Base-by-base conservation (phyloP, 495 filamentous ascomycete species). In the Echria macrotheca region DNA sequence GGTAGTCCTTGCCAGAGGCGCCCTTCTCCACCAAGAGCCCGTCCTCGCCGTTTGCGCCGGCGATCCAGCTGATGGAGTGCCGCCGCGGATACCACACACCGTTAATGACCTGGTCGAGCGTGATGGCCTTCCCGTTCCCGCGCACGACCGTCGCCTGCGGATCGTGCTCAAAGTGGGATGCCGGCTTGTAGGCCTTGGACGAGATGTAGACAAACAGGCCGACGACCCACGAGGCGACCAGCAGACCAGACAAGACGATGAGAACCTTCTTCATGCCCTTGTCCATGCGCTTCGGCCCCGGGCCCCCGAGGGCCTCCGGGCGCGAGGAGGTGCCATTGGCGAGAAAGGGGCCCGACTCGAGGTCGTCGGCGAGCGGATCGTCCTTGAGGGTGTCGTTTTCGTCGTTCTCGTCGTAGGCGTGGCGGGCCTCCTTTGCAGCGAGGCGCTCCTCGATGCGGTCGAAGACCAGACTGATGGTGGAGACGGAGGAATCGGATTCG, bases 61-160 rank as follows among this genome's bases (percentile, higher is more conserved):
- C 80, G 46, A 97, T 91, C 93, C 93, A 98, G 9, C 83, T 81
- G 45, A 97, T 86, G 21, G 74, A 76, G 60, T 91, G 87, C 36
- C 70, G 75, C 35, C 66, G 67, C 17, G 88, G 66, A 7, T 67
- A 67, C 89, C 90, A 98, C 58, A 74, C 60, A 12, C 91, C 87
- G 2, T 52, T 62, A 63, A 91, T 70, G 9, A 95, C 81, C 58
- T 95, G 84, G 40, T 91, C 81, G 12, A 97, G 68, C 2, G 86
- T 91, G 25, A 97, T 74, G 31, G 81, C 78, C 67, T 85, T 93
- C 10, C 87, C 89, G 25, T 77, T 77, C 22, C 85, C 87, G 24
- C 72, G 74, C 28, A 76, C 71, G 12, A 69, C 68, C 1, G 86
- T 85, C 9, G 83, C 81, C 14, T 77, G 68, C 17, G 85, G 83